Evolutionary conservation across 2,329 filamentous ascomycete genomes (phyloP), one percentile per base, ranked within the genome.

Genomic region (Aspergillus sp.): DNA sequence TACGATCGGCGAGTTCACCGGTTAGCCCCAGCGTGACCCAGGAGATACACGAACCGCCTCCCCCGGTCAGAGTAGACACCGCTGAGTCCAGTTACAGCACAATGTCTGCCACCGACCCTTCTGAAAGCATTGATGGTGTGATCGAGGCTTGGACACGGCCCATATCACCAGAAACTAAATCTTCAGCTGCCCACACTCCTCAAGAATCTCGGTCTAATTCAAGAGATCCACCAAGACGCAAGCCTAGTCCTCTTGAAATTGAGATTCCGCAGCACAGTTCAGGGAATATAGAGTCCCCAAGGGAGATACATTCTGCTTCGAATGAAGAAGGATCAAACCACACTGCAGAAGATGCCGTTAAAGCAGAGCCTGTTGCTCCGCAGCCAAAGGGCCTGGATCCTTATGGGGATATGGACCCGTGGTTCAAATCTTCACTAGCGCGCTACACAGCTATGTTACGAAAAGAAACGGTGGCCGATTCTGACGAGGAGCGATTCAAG

Each of bases 401-500:
- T 5, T 73, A 73, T 45, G 69, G 67, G 26, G 76, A 78, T 50
- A 64, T 81, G n/a, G 74, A 78, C 47, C 72, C 75, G 3, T 79
- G 77, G 74, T 79, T 73, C 50, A 74, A 71, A 50, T 74, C 75
- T 2, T 80, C 77, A 27, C 57, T 81, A 38, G 71, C 75, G 39
- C 67, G 77, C 34, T 81, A 74, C 52, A 71, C 77, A 28, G 64
- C 67, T 4, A 80, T 80, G 75, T 63, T 81, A 26, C 70, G 72
- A 39, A 69, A 72, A 41, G 77, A 81, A 53, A 68, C 72, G 28
- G 62, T 66, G 44, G 63, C 70, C 37, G 57, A 70, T 33, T 66
- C 67, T 3, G 73, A 79, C 36, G 67, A 74, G 42, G 72, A 77
- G 37, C 77, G 77, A 47, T 73, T 73, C 50, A 73, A 74, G 44